phyloP scores from a whole-genome alignment of 2,329 filamentous ascomycete genomes.

The Exophiala viscosa region DNA sequence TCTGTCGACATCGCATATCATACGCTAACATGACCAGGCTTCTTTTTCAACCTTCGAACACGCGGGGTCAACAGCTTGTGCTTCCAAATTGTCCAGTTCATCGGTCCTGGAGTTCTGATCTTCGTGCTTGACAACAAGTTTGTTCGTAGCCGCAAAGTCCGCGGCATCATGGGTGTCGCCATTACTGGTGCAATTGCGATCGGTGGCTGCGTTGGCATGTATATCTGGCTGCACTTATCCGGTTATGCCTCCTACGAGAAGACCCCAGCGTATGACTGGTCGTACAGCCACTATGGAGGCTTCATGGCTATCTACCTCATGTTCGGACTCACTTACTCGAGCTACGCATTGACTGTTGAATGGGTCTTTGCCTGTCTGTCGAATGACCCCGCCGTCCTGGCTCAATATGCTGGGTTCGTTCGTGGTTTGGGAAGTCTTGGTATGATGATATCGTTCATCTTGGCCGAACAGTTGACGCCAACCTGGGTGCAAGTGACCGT shows the following conservation, averaged over 20 bases:
- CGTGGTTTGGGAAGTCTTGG: too few relatives aligned
- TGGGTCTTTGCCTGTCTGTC: slow-evolving; percentile 20
- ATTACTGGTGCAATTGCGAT: slow-evolving; percentile 16
- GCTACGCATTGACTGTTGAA: slow-evolving; percentile 20
- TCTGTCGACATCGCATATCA: not conserved
- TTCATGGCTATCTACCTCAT: slow-evolving; percentile 21
- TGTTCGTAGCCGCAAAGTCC: slow-evolving; percentile 16
- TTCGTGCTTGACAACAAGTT: slow-evolving; percentile 32
- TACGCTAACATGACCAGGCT: slow-evolving; percentile 9
- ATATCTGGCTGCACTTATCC: slow-evolving; percentile 16
- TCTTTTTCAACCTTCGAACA: slow-evolving; percentile 26
- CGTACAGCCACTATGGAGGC: slow-evolving; percentile 14
- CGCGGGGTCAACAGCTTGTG: slow-evolving; percentile 24
- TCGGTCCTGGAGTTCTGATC: slow-evolving; percentile 18
- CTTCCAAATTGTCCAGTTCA: slow-evolving; percentile 25
- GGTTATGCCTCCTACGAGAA: slow-evolving; percentile 6
- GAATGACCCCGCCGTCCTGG: slow-evolving; percentile 18
- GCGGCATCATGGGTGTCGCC: slow-evolving; percentile 18
- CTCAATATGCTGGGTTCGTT: too few relatives aligned
- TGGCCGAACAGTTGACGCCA: too few relatives aligned
- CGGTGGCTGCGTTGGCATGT: slow-evolving; percentile 19
- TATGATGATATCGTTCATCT: too few relatives aligned
- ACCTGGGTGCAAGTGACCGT: too few relatives aligned
- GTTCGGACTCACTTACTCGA: slow-evolving; percentile 15
- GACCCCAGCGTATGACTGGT: slow-evolving; percentile 17